Conservation (phyloP, 768 basidiomycete genomes). For the Rossbeevera mucosa region DNA sequence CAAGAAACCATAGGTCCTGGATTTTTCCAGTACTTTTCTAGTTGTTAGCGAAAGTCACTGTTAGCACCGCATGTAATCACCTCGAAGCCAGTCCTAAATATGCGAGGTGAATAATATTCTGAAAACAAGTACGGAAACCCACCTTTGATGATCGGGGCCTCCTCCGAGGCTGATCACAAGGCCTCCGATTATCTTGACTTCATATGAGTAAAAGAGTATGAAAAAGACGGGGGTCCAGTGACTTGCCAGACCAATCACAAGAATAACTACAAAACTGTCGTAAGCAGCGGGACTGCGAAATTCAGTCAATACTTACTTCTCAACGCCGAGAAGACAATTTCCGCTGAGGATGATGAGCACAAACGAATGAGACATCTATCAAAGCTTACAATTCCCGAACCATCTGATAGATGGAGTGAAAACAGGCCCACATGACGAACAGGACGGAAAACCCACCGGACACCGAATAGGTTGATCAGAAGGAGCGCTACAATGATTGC, state of each 20-base stretch:
- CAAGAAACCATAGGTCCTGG: constrained; percentile 25
- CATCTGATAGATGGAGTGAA: constrained; percentile 26
- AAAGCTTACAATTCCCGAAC: constrained; percentile 20
- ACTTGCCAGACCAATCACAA: constrained; percentile 34
- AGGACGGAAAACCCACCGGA: constrained; percentile 38
- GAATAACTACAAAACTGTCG: constrained; percentile 25
- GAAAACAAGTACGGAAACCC: constrained; percentile 30
- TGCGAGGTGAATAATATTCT: constrained; percentile 5
- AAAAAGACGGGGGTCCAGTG: not conserved
- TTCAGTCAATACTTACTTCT: constrained; percentile 14
- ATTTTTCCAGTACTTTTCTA: constrained; percentile 19
- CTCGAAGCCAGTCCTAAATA: constrained; percentile 17
- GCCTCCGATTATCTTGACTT: constrained; percentile 32
- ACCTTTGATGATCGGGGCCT: constrained; percentile 46
- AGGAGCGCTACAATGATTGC: constrained; percentile 37
- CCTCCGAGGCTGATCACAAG: constrained; percentile 58
- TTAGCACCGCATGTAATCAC: not conserved
- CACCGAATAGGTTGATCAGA: constrained; percentile 45
- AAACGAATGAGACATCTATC: not conserved
- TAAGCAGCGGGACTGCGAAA: not conserved
- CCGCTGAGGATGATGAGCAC: constrained; percentile 16
- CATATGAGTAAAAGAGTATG: not conserved
- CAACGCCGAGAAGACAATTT: constrained; percentile 20
- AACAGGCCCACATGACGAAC: constrained; percentile 27
- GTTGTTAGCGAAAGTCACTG: not conserved